These are phyloP conservation scores for Acorus calamus DNA, from an alignment of 106 monocot species.

Conservation along the genomic window DNA sequence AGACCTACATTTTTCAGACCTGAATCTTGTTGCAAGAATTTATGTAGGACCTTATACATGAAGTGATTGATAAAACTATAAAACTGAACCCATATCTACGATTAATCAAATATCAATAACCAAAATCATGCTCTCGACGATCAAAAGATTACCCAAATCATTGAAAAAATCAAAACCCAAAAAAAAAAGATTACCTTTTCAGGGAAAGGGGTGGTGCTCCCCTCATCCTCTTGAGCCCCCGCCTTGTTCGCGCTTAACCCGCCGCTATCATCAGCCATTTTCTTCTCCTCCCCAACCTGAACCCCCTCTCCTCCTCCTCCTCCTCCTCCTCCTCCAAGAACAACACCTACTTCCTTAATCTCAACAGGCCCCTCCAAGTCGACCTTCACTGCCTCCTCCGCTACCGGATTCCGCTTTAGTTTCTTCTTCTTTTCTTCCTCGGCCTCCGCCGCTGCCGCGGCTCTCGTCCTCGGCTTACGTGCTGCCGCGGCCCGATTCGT, in stretches of 20 bases:
- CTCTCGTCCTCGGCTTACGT: conserved; percentile 5
- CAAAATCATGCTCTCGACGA: too few relatives aligned
- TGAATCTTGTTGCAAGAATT: too few relatives aligned
- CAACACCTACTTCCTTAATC: neutral
- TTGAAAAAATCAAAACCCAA: neutral
- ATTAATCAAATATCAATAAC: too few relatives aligned
- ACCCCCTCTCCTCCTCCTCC: too few relatives aligned
- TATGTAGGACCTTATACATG: too few relatives aligned
- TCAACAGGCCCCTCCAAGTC: neutral
- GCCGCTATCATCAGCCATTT: conserved; percentile 22
- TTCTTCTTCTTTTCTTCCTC: conserved; percentile 8
- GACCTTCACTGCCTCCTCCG: neutral
- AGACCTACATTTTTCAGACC: too few relatives aligned
- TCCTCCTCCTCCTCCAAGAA: too few relatives aligned
- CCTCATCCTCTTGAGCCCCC: conserved; percentile 18
- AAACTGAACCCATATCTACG: too few relatives aligned
- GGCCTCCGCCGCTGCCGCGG: conserved; percentile 10
- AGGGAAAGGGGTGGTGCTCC: conserved; percentile 21
- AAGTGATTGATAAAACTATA: too few relatives aligned
- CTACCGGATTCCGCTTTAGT: conserved; percentile 1
- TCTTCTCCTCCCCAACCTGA: neutral
- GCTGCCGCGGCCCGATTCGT: too few relatives aligned
- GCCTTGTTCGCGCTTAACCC: conserved; percentile 28
- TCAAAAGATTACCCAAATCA: too few relatives aligned
- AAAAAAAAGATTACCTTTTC: conserved; percentile 13